These are phyloP conservation scores for Crepidotus variabilis DNA, from an alignment of 768 basidiomycete genomes.

Conservation along the genomic window DNA sequence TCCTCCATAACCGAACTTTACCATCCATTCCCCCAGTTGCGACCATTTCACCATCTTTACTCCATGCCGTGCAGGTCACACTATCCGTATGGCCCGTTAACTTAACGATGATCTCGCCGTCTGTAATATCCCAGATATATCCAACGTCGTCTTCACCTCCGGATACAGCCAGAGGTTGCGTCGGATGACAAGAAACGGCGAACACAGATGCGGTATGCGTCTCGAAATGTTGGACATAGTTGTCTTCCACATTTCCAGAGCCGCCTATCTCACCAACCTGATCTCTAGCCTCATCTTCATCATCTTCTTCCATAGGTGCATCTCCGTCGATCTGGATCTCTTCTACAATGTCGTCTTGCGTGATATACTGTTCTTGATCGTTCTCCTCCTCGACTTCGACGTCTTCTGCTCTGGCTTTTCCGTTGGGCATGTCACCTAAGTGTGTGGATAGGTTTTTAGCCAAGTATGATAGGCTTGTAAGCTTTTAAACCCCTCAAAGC, in stretches of 20 bases:
- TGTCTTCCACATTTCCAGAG: slow-evolving; percentile 45
- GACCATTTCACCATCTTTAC: slow-evolving; percentile 85
- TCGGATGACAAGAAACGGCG: slow-evolving; percentile 79
- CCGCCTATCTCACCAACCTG: slow-evolving; percentile 39
- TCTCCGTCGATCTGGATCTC: slow-evolving; percentile 69
- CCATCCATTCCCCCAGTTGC: slow-evolving; percentile 99
- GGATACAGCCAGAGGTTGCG: slow-evolving; percentile 76
- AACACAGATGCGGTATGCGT: slow-evolving; percentile 80
- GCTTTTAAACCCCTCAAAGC: not conserved
- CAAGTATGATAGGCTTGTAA: not conserved
- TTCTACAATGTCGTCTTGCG: slow-evolving; percentile 57
- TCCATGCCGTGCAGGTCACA: slow-evolving; percentile 78
- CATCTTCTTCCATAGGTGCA: slow-evolving; percentile 70
- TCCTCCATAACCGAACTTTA: slow-evolving; percentile 85
- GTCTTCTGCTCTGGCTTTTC: slow-evolving; percentile 29
- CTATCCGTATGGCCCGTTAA: slow-evolving; percentile 93
- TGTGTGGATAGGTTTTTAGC: not conserved
- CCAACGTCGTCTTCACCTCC: slow-evolving; percentile 96
- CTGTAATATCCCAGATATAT: slow-evolving; percentile 87
- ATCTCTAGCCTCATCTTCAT: slow-evolving; percentile 41
- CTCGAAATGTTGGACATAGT: slow-evolving; percentile 66
- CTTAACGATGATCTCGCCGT: slow-evolving; percentile 76
- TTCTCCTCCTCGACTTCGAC: slow-evolving; percentile 44
- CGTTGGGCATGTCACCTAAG: slow-evolving; percentile 26
- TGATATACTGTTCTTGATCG: slow-evolving; percentile 59